Conservation (phyloP, 2,329 filamentous ascomycete species). For the Kalmusia sp. region DNA sequence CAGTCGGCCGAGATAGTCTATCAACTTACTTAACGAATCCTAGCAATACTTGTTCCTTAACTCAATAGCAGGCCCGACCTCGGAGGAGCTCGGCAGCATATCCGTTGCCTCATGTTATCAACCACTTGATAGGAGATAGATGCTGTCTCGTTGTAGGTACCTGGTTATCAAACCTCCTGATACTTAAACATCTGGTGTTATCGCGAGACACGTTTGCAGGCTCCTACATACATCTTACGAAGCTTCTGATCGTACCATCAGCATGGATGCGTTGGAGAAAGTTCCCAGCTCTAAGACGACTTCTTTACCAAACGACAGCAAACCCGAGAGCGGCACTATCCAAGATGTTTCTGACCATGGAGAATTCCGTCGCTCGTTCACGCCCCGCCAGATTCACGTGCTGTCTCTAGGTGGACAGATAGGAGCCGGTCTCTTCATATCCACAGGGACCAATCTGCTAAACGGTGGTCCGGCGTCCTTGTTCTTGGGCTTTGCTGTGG, state of each 20-base stretch:
- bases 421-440: slow-evolving; percentile 42
- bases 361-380: slow-evolving; percentile 9
- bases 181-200: background rate
- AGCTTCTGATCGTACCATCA: background rate
- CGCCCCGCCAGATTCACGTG: slow-evolving; percentile 20
- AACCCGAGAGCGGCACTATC: background rate
- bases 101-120: background rate
- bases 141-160: background rate
- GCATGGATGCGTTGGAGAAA: background rate
- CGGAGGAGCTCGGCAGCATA: background rate
- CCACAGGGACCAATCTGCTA: slow-evolving; percentile 34
- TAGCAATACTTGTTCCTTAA: background rate
- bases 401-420: slow-evolving; percentile 39
- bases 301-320: background rate
- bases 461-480: slow-evolving; percentile 30
- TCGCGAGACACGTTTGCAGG: background rate
- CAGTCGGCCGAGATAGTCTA: background rate
- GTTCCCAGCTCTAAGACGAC: background rate
- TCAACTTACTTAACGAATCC: background rate
- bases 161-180: background rate
- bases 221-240: background rate
- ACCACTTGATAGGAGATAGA: background rate
- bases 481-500: slow-evolving; percentile 32
- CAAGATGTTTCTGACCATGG: slow-evolving; percentile 4
- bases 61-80: background rate